Percentiles rank a stretch among this genome's conserved stretches.
Evolutionary conservation across 2,329 filamentous ascomycete species (phyloP).

Genomic region (Venturia asperata): DNA sequence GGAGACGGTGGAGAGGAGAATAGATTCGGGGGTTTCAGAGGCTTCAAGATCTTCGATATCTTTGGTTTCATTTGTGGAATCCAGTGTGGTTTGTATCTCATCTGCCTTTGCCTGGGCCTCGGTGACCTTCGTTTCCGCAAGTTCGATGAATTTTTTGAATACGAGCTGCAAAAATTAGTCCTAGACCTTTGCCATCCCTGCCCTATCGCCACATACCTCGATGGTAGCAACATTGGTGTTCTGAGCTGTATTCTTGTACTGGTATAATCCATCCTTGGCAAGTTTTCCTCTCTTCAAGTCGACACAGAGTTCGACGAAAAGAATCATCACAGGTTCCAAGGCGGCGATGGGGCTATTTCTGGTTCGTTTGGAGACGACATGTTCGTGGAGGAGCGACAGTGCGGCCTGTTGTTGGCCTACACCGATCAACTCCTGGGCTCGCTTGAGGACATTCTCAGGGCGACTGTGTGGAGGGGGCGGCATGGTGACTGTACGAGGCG

Average conservation of each 20-base stretch:
- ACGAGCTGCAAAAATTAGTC: constrained; percentile 65
- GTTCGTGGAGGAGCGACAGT: constrained; percentile 92
- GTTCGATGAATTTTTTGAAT: constrained; percentile 94
- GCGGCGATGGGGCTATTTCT: constrained; percentile 95
- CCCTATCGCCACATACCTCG: constrained; percentile 53
- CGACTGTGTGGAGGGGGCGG: constrained; percentile 95
- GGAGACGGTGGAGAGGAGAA: constrained; percentile 93
- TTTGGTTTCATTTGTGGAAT: constrained; percentile 61
- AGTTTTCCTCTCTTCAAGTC: constrained; percentile 97
- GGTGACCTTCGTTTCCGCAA: constrained; percentile 92
- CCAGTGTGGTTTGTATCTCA: constrained; percentile 81
- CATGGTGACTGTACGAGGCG: constrained; percentile 49
- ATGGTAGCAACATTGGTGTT: constrained; percentile 98
- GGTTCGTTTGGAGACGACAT: constrained; percentile 96
- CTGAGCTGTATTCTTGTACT: constrained; percentile 99
- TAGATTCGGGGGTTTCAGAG: constrained; percentile 94
- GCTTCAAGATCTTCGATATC: constrained; percentile 94
- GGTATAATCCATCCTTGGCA: constrained; percentile 96
- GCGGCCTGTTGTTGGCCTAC: constrained; percentile 90
- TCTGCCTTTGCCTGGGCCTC: constrained; percentile 94
- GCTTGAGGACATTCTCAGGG: constrained; percentile 98
- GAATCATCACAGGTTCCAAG: constrained; percentile 95
- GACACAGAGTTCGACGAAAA: constrained; percentile 93
- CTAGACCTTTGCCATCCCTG: not conserved
- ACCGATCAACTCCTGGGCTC: constrained; percentile 96